phyloP scores from a whole-genome alignment of 306 rosid genomes.

The Crataegus laevigata region DNA sequence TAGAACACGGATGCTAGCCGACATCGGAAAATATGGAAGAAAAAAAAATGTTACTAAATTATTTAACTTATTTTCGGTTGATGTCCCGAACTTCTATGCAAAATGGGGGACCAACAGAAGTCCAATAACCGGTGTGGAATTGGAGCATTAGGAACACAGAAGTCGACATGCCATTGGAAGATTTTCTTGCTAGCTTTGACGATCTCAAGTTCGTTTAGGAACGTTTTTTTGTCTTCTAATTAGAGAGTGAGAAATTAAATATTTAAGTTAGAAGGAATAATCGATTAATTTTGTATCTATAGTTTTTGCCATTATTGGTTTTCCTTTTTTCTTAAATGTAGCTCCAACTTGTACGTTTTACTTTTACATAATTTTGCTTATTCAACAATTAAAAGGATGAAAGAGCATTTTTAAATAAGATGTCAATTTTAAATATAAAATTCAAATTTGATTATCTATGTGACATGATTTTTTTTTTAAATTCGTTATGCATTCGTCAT shows the following conservation, averaged over 20 bases:
- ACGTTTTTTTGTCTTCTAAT: not conserved
- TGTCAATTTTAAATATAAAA: too few species aligned
- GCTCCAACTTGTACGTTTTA: not conserved
- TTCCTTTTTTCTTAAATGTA: too few species aligned
- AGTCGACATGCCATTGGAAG: not conserved
- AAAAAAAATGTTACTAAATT: not conserved
- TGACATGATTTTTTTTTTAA: too few species aligned
- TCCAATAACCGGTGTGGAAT: not conserved
- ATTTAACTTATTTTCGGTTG: too few species aligned
- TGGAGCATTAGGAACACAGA: not conserved
- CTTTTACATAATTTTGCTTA: too few species aligned
- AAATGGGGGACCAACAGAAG: not conserved
- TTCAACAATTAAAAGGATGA: not conserved
- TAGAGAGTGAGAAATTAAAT: not conserved
- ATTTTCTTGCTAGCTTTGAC: not conserved
- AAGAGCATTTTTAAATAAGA: too few species aligned
- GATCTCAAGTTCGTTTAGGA: not conserved
- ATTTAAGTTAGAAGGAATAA: not conserved
- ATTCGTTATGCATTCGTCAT: too few species aligned
- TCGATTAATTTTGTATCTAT: too few species aligned
- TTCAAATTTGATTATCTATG: too few species aligned
- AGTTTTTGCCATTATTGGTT: too few species aligned
- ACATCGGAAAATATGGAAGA: not conserved
- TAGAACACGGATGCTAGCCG: not conserved
- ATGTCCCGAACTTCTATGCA: not conserved